phyloP scores from a whole-genome alignment of 2,329 filamentous ascomycete species.

The Aureobasidium sp. region DNA sequence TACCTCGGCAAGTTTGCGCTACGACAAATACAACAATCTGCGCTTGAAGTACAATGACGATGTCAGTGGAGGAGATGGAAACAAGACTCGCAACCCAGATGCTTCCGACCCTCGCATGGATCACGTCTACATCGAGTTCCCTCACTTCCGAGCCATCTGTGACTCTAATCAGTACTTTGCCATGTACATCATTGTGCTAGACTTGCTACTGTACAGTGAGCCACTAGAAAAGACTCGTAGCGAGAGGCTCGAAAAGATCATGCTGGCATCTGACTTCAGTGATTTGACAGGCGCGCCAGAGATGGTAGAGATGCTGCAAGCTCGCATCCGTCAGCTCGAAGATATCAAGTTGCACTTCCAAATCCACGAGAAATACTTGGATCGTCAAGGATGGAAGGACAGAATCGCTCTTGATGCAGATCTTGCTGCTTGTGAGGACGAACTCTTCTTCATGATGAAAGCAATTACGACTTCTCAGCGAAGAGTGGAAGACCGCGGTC shows the following conservation, averaged over 20 bases:
- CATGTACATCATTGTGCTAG: conserved; percentile 94
- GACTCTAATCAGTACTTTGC: conserved; percentile 97
- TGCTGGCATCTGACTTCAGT: conserved; percentile 97
- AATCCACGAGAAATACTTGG: conserved; percentile 77
- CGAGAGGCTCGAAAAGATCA: conserved; percentile 94
- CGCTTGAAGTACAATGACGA: conserved; percentile 97
- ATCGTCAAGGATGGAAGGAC: conserved; percentile 86
- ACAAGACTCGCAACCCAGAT: conserved; percentile 30
- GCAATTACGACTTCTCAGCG: conserved; percentile 94
- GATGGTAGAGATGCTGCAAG: conserved; percentile 84
- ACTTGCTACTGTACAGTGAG: conserved; percentile 92
- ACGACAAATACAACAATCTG: conserved; percentile 96
- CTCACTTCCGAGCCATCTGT: conserved; percentile 86
- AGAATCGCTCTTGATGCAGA: conserved; percentile 83
- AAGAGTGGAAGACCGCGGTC: conserved; percentile 61
- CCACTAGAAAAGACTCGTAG: conserved; percentile 94
- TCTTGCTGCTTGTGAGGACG: conserved; percentile 81
- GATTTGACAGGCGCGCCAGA: conserved; percentile 88
- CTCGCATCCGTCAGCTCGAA: conserved; percentile 85
- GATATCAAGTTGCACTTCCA: conserved; percentile 97
- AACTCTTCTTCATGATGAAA: conserved; percentile 99
- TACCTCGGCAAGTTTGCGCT: conserved; percentile 87
- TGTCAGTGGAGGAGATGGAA: conserved; percentile 57
- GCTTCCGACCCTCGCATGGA: conserved; percentile 67
- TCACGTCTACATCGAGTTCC: conserved; percentile 94